These are phyloP conservation scores for Colletotrichum chlorophyti DNA, from an alignment of 2,329 filamentous ascomycete species.

Conservation along the genomic window DNA sequence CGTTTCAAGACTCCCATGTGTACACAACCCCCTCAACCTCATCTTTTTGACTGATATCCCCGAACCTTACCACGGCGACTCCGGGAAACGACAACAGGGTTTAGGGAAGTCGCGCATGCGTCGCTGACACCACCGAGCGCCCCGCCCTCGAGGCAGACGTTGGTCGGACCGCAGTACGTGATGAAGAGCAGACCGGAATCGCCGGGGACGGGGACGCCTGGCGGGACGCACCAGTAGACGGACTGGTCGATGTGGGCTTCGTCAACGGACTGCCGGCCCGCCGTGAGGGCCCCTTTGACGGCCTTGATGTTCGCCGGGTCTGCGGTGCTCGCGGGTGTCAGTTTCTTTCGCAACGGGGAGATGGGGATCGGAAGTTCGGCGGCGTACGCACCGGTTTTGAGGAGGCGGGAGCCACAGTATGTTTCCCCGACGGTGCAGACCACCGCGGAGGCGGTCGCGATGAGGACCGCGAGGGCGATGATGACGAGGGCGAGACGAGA, in stretches of 20 bases:
- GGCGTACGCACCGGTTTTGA: slow-evolving; percentile 7
- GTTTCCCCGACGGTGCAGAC: slow-evolving; percentile 9
- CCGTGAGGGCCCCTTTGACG: background rate
- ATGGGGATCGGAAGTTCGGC: background rate
- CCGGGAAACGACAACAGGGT: too few relatives aligned
- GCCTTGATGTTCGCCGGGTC: slow-evolving; percentile 1
- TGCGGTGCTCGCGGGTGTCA: background rate
- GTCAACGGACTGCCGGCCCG: slow-evolving; percentile 13
- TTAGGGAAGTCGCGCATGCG: slow-evolving; percentile 4
- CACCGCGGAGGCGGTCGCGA: background rate
- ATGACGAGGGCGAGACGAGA: background rate
- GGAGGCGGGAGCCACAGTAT: slow-evolving; percentile 20
- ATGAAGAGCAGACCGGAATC: slow-evolving; percentile 12
- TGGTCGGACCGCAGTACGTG: slow-evolving; percentile 16
- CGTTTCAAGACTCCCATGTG: background rate
- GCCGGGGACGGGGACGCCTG: slow-evolving; percentile 6
- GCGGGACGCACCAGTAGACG: slow-evolving; percentile 22
- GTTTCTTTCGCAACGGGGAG: background rate
- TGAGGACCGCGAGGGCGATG: background rate
- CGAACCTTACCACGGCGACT: too few relatives aligned
- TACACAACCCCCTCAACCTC: too few relatives aligned
- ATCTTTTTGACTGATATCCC: too few relatives aligned
- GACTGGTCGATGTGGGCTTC: slow-evolving; percentile 11
- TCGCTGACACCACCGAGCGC: slow-evolving; percentile 16
- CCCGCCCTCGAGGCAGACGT: slow-evolving; percentile 11